phyloP scores from a whole-genome alignment of 257 asterid genomes.

The Solanum lignicaule region DNA sequence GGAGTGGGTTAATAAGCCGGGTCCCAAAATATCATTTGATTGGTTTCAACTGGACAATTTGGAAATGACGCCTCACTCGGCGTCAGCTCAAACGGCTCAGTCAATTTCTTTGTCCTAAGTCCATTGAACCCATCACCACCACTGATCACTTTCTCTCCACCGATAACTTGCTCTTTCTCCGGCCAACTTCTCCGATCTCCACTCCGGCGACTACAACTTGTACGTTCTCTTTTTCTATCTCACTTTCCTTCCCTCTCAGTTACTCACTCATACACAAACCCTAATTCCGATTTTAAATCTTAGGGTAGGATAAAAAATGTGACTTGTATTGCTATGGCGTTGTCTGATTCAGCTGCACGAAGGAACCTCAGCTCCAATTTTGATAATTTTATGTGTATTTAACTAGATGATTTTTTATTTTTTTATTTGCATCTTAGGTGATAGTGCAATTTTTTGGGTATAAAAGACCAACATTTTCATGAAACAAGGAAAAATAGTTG shows the following conservation, averaged over 20 bases:
- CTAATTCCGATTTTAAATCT: neutral
- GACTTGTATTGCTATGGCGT: neutral
- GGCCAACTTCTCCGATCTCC: neutral
- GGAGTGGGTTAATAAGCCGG: neutral
- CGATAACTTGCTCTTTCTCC: neutral
- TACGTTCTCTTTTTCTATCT: neutral
- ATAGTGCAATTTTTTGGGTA: neutral
- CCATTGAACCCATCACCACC: neutral
- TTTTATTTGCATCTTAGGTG: neutral
- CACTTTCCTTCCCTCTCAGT: neutral
- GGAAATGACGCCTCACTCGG: neutral
- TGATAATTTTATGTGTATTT: neutral
- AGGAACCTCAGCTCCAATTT: neutral
- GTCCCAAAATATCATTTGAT: neutral
- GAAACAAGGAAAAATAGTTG: neutral
- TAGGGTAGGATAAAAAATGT: neutral
- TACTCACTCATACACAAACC: neutral
- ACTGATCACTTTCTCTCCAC: neutral
- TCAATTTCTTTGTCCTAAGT: neutral
- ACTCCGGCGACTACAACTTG: neutral
- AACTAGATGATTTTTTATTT: neutral
- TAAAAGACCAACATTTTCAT: neutral
- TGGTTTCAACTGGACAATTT: neutral
- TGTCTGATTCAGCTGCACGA: neutral
- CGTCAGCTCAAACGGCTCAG: constrained; percentile 2